phyloP scores from a whole-genome alignment of 2,329 filamentous ascomycete genomes.

The Knoxdaviesia capensis region DNA sequence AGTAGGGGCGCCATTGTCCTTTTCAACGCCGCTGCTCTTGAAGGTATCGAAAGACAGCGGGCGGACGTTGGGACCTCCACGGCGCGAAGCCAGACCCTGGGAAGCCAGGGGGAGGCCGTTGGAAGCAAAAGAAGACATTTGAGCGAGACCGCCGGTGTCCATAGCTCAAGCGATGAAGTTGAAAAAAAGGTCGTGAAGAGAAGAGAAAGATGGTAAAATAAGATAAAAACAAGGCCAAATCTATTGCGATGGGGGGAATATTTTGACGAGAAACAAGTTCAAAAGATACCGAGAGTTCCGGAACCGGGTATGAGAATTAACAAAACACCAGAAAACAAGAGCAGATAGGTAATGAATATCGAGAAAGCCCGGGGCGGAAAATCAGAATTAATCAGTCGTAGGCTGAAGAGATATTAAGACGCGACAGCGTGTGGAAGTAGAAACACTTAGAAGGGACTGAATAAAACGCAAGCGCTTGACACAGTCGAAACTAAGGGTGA shows the following conservation, averaged over 20 bases:
- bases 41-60: conserved; percentile 60
- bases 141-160: conserved; percentile 98
- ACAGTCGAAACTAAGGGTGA: too few species aligned
- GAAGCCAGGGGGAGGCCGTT: conserved; percentile 56
- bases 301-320: too few species aligned
- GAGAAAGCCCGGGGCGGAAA: too few species aligned
- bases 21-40: conserved; percentile 47
- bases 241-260: background rate
- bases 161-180: conserved; percentile 27
- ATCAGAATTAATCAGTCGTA: too few species aligned
- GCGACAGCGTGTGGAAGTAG: too few species aligned
- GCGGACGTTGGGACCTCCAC: conserved; percentile 77
- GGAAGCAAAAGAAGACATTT: conserved; percentile 69
- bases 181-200: conserved; percentile 1
- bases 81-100: conserved; percentile 63
- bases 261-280: too few species aligned
- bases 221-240: conserved; percentile 5
- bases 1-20: conserved; percentile 51
- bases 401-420: too few species aligned
- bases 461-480: too few species aligned
- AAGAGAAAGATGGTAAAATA: conserved; percentile 6
- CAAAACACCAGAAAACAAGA: too few species aligned
- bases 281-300: too few species aligned
- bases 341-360: too few species aligned
- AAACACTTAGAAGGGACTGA: too few species aligned